A percentile compares a stretch with the other conserved stretches of the same genome.
phyloP scores from a whole-genome alignment of 345 rosid species.

The Zanthoxylum bungeanum region DNA sequence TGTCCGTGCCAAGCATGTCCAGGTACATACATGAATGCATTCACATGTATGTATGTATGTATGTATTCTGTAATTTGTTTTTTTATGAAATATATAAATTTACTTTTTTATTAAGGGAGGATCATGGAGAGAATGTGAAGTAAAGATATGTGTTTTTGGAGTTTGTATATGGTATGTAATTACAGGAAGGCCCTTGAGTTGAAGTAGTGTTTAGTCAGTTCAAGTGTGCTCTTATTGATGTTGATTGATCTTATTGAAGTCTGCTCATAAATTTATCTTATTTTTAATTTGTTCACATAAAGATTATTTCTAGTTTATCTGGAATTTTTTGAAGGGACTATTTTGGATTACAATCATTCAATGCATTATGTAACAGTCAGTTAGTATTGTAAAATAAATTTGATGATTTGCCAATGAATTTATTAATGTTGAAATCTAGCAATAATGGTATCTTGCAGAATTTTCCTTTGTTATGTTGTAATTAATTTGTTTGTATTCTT shows the following conservation, averaged over 20 bases:
- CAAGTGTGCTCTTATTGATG: no score
- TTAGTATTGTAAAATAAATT: neutral
- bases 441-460: no score
- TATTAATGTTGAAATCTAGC: neutral
- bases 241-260: neutral
- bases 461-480: no score
- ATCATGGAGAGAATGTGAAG: neutral
- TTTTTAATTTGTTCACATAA: no score
- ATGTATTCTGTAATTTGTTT: neutral
- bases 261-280: no score
- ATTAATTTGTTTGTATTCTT: no score
- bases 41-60: neutral
- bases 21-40: no score
- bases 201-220: neutral
- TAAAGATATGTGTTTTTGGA: neutral
- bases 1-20: constrained; percentile 83
- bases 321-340: neutral
- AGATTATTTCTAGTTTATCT: no score
- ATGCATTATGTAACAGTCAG: neutral
- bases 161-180: neutral
- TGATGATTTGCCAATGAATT: neutral
- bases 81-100: no score
- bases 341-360: neutral
- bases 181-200: neutral
- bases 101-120: neutral